Base-by-base conservation (phyloP, 371 early-diverging fungal species). In the Basidiobolus meristosporus region DNA sequence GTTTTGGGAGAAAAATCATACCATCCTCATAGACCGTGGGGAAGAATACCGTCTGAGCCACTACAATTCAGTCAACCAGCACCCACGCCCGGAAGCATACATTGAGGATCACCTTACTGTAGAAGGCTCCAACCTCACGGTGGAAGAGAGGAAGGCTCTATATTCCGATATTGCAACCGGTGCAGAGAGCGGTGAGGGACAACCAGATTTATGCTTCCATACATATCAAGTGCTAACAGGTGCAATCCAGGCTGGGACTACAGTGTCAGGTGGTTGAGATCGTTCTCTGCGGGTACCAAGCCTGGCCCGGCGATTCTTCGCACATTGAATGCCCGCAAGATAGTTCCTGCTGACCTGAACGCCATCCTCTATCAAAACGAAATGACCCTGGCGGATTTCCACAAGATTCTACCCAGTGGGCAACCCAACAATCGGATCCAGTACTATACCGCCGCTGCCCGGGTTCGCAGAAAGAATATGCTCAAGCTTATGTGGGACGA, bases 111-210 rank as follows among this genome's bases (percentile, higher is more conserved):
- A 70, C 20, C 37, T 47, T 7, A 65, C 73, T 1, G 78, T 62
- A 0, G 52, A 72, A 22, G 45, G 46, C 11, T 54, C 44, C 21
- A 31, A 48, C 15, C 50, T 56, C 10, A 56, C 55, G 26, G 36
- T 41, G 0, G 45, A 39, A 0, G 43, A 47, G 0, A 63, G 61
- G 30, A 37, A 39, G 2, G 44, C 32, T 1, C 42, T 79, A 9
- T 87, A 72, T 48, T 56, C 66, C 1, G 73, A 87, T 30, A 47
- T 88, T 36, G 82, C 82, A 12, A 61, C 87, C 0, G 84, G 71
- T 16, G 85, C 95, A 2, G 91, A 93, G 54, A 68, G 78, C 12
- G 95, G 93, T 7, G 84, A 84, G 84, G 90, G 90, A 56, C 90
- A 75, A n/a, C n/a, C n/a, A n/a, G n/a, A n/a, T n/a, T 47, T 70